Evolutionary conservation across 1,139 yeast genomes (phyloP).

Genomic region (Hemisphaericaspora xylanilytica): DNA sequence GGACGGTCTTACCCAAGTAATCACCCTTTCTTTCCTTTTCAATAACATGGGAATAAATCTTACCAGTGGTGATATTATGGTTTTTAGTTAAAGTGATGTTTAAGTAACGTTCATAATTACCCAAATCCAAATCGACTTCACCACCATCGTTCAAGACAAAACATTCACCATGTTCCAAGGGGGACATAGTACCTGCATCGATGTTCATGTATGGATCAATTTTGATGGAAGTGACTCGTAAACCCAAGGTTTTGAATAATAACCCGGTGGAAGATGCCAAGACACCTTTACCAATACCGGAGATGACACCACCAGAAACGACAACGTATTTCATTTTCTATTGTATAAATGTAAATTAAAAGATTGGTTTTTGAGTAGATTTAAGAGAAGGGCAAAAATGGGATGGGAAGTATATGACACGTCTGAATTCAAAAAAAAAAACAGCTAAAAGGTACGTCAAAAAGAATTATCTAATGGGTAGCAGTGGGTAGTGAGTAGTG

Average conservation of each 20-base stretch:
- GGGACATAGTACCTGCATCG: conserved; percentile 99
- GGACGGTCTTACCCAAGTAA: conserved; percentile 98
- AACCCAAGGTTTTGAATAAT: conserved; percentile 87
- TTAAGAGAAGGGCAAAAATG: conserved; percentile 2
- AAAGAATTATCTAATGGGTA: too few species aligned
- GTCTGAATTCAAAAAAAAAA: conserved; percentile 4
- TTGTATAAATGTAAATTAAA: conserved; percentile 4
- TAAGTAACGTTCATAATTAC: conserved; percentile 95
- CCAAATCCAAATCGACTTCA: conserved; percentile 95
- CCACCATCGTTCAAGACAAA: conserved; percentile 98
- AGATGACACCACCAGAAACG: conserved; percentile 97
- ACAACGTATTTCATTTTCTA: conserved; percentile 90
- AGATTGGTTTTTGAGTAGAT: too few species aligned
- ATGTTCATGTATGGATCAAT: conserved; percentile 99
- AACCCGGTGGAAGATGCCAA: conserved; percentile 96
- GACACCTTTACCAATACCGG: conserved; percentile 99
- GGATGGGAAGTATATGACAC: conserved; percentile 9
- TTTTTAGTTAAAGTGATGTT: conserved; percentile 89
- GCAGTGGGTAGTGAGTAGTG: too few species aligned
- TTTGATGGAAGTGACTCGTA: conserved; percentile 93
- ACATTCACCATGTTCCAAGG: conserved; percentile 98
- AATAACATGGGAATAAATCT: conserved; percentile 90
- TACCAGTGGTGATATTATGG: conserved; percentile 98
- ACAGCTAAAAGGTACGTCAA: conserved; percentile 6
- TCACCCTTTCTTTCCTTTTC: conserved; percentile 96